Evolutionary conservation across 108 stramenopile species (phyloP).

Genomic region (Pelagomonas calceolata): DNA sequence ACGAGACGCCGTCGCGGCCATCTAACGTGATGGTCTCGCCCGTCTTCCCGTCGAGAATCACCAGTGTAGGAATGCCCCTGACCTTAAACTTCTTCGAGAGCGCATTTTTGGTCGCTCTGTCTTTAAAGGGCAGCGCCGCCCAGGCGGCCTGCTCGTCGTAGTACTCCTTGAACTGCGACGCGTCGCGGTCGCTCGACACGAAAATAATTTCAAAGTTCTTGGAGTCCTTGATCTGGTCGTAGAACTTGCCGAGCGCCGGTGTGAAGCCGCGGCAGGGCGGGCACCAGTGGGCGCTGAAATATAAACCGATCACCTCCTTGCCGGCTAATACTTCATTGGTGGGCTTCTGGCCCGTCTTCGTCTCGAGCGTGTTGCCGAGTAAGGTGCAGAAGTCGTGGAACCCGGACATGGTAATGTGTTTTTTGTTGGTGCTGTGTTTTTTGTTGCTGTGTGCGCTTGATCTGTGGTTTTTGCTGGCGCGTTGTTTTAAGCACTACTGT

Average conservation of each 20-base stretch:
- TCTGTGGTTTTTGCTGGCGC: too few relatives aligned
- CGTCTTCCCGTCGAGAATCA: conserved; percentile 68
- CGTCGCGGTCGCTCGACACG: conserved; percentile 61
- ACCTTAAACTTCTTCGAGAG: conserved; percentile 51
- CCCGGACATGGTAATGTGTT: too few relatives aligned
- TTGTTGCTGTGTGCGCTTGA: too few relatives aligned
- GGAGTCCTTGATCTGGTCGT: conserved; percentile 45
- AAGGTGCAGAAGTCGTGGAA: conserved; percentile 1
- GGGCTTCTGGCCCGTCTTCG: background rate
- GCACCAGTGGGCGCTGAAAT: conserved; percentile 46
- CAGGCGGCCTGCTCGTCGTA: conserved; percentile 59
- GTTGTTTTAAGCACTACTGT: too few relatives aligned
- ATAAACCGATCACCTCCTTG: conserved; percentile 60
- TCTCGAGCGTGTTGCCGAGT: background rate
- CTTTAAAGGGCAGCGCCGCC: conserved; percentile 63
- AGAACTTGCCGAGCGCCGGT: conserved; percentile 71
- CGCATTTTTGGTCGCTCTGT: conserved; percentile 48
- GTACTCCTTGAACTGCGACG: conserved; percentile 55
- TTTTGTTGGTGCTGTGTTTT: too few relatives aligned
- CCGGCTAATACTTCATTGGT: conserved; percentile 43
- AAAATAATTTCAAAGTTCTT: conserved; percentile 76
- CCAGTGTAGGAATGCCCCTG: conserved; percentile 56
- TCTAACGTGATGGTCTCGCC: conserved; percentile 68
- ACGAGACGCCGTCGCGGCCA: conserved; percentile 61
- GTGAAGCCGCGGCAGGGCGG: conserved; percentile 75